Percentiles rank a stretch among this genome's conserved stretches.
phyloP scores from a whole-genome alignment of 164 flowering plant genomes.

The Vitis amurensis region DNA sequence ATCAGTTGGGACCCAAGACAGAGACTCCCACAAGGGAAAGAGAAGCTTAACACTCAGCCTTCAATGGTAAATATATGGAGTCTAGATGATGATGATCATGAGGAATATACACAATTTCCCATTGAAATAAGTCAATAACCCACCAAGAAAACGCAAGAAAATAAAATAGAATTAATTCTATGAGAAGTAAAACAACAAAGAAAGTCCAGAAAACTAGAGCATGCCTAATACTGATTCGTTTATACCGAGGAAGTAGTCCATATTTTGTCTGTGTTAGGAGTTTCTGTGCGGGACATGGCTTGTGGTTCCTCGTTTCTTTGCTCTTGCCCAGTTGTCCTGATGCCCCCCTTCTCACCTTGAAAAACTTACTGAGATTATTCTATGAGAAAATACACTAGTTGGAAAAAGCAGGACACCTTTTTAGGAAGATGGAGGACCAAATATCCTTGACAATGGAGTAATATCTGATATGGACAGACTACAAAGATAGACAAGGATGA shows the following conservation, averaged over 20 bases:
- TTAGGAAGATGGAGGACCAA: background rate
- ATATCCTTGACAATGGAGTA: background rate
- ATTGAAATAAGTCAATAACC: background rate
- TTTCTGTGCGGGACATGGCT: slow-evolving; percentile 6
- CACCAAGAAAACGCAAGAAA: background rate
- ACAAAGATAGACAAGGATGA: too few relatives aligned
- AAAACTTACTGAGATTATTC: slow-evolving; percentile 1
- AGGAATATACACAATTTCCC: background rate
- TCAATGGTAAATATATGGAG: background rate
- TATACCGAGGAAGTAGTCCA: slow-evolving; percentile 11
- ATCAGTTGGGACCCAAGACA: slow-evolving; percentile 17
- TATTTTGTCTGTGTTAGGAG: slow-evolving; percentile 11
- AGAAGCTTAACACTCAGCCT: slow-evolving; percentile 1
- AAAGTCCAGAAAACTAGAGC: background rate
- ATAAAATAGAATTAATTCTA: background rate
- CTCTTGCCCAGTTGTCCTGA: slow-evolving; percentile 1
- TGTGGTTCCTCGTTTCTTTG: slow-evolving; percentile 21
- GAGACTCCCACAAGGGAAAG: slow-evolving; percentile 9
- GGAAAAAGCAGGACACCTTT: slow-evolving; percentile 14
- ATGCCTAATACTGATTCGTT: background rate
- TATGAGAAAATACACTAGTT: background rate
- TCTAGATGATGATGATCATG: too few relatives aligned
- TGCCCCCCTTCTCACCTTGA: slow-evolving; percentile 10
- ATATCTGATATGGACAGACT: background rate
- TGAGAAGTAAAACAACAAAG: background rate